These are phyloP conservation scores for Lactifluus pinguis DNA, from an alignment of 768 basidiomycete species.

Conservation along the genomic window DNA sequence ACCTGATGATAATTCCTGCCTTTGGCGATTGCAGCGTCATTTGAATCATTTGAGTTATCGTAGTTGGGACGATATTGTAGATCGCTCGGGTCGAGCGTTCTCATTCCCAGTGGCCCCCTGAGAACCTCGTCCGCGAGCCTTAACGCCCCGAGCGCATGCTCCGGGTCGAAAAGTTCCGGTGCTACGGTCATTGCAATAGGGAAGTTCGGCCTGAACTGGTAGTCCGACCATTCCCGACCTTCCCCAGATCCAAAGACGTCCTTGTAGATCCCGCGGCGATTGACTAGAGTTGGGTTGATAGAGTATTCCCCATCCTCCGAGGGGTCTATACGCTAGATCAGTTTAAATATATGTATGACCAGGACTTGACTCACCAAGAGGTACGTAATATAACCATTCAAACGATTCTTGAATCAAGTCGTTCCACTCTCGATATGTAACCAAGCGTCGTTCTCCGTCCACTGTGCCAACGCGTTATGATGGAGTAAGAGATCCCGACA, in stretches of 20 bases:
- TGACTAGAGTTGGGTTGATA: constrained; percentile 60
- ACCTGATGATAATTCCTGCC: constrained; percentile 94
- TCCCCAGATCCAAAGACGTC: constrained; percentile 88
- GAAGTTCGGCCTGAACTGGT: constrained; percentile 90
- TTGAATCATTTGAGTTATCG: constrained; percentile 88
- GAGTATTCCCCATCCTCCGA: constrained; percentile 61
- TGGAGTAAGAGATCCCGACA: not conserved
- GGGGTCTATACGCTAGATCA: constrained; percentile 40
- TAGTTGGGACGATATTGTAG: constrained; percentile 85
- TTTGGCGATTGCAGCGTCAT: constrained; percentile 79
- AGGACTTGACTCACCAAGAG: constrained; percentile 43
- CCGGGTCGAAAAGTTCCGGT: constrained; percentile 82
- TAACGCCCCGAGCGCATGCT: constrained; percentile 72
- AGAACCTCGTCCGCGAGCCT: constrained; percentile 72
- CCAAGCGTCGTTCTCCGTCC: constrained; percentile 51
- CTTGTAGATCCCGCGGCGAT: constrained; percentile 95
- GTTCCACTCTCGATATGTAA: constrained; percentile 89
- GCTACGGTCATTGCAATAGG: constrained; percentile 96
- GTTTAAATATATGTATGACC: not conserved
- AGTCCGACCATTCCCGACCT: constrained; percentile 93
- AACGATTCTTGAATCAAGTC: constrained; percentile 79
- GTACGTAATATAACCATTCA: constrained; percentile 87
- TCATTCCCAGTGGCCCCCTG: constrained; percentile 91
- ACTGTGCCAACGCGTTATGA: constrained; percentile 36
- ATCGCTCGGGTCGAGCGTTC: constrained; percentile 84